Percentiles rank a stretch among this genome's conserved stretches.
phyloP scores from a whole-genome alignment of 306 rosid genomes.

The Carpinus fangiana region DNA sequence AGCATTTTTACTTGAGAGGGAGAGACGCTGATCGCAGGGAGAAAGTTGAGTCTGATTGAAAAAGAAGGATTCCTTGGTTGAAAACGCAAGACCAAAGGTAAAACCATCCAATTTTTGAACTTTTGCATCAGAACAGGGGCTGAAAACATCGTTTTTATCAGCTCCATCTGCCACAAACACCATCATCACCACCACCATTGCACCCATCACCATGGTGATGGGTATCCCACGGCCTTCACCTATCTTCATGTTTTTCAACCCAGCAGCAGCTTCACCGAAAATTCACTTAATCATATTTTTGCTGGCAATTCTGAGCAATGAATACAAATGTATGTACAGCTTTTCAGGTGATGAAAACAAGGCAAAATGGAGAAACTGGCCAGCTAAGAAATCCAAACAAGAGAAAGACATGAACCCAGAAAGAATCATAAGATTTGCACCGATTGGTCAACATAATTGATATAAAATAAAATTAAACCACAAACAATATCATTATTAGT shows the following conservation, averaged over 20 bases:
- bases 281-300: not conserved
- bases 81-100: conserved; percentile 72
- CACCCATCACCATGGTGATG: conserved; percentile 12
- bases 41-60: conserved; percentile 67
- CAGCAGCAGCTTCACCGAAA: conserved; percentile 7
- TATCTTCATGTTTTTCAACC: conserved; percentile 30
- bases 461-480: not conserved
- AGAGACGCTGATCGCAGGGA: conserved; percentile 75
- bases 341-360: conserved; percentile 42
- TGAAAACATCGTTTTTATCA: conserved; percentile 62
- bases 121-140: conserved; percentile 77
- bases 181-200: conserved; percentile 20
- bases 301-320: not conserved
- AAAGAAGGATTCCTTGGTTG: conserved; percentile 49
- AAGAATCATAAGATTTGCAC: not conserved
- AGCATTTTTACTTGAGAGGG: conserved; percentile 43
- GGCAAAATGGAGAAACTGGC: conserved; percentile 13
- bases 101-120: conserved; percentile 74
- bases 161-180: conserved; percentile 42
- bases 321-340: not conserved
- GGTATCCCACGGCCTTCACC: conserved; percentile 26
- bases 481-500: not conserved
- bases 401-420: not conserved
- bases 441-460: not conserved
- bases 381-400: conserved; percentile 1